phyloP scores from a whole-genome alignment of 768 basidiomycete genomes.

The Candolleomyces aberdarensis region DNA sequence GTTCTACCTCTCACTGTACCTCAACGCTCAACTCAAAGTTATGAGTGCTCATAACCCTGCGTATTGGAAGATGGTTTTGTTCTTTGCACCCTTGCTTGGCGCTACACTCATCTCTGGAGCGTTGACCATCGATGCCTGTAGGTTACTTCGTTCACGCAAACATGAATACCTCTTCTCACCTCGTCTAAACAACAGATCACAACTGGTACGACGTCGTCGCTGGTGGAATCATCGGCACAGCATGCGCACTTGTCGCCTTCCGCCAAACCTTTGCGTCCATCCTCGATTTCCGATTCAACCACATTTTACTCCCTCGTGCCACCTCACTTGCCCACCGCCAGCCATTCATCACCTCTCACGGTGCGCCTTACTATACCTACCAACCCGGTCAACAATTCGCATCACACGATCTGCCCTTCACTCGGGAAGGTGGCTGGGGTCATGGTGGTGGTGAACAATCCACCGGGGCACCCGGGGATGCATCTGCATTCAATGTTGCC shows the following conservation, averaged over 20 bases:
- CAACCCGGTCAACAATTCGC: conserved; percentile 23
- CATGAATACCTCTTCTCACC: background rate
- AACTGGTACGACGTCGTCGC: conserved; percentile 58
- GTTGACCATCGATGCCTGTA: conserved; percentile 41
- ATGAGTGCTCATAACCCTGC: conserved; percentile 56
- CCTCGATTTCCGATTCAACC: conserved; percentile 58
- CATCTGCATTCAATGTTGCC: conserved; percentile 21
- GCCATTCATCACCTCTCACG: conserved; percentile 22
- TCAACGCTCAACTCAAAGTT: conserved; percentile 58
- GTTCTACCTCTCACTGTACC: conserved; percentile 41
- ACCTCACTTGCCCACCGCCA: conserved; percentile 40
- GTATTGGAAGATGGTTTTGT: conserved; percentile 50
- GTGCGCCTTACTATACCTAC: conserved; percentile 34
- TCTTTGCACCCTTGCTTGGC: conserved; percentile 48
- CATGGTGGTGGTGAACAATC: conserved; percentile 30
- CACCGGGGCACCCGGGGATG: conserved; percentile 43
- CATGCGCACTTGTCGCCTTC: conserved; percentile 49
- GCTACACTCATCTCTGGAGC: conserved; percentile 53
- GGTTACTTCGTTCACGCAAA: conserved; percentile 11
- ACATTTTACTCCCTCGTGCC: conserved; percentile 50
- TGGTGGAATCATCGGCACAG: conserved; percentile 48
- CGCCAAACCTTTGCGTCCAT: conserved; percentile 54
- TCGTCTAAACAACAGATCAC: conserved; percentile 31
- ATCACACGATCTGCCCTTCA: conserved; percentile 35
- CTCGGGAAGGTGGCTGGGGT: conserved; percentile 45